Evolutionary conservation across 352 stramenopile species (phyloP).

Genomic region (Aphanomyces euteiches): DNA sequence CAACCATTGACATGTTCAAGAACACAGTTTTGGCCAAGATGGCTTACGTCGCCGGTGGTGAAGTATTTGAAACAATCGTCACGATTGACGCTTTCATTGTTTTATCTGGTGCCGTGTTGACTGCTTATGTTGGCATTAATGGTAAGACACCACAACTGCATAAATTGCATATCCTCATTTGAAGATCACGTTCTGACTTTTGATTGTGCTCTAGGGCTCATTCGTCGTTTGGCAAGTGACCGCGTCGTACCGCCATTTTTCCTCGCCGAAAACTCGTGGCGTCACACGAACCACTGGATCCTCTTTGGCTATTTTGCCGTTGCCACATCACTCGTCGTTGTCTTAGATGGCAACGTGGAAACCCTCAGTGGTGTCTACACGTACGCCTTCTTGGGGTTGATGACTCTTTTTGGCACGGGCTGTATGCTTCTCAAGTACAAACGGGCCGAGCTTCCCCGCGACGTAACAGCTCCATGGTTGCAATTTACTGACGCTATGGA

Average conservation of each 20-base stretch:
- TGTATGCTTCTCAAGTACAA: conserved; percentile 96
- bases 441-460: conserved; percentile 81
- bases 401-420: conserved; percentile 91
- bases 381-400: conserved; percentile 93
- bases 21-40: conserved; percentile 90
- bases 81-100: conserved; percentile 93
- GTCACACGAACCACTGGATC: conserved; percentile 90
- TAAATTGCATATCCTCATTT: background rate
- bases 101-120: conserved; percentile 90
- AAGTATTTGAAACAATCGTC: conserved; percentile 72
- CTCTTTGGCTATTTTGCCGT: conserved; percentile 89
- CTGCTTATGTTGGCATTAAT: conserved; percentile 91
- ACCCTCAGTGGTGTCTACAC: conserved; percentile 93
- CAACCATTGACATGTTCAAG: conserved; percentile 77
- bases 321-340: conserved; percentile 82
- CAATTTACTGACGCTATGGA: background rate
- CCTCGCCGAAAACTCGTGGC: conserved; percentile 72
- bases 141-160: conserved; percentile 32
- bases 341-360: conserved; percentile 88
- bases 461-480: conserved; percentile 79
- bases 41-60: conserved; percentile 72
- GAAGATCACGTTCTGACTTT: background rate
- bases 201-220: conserved; percentile 42
- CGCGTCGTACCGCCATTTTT: conserved; percentile 79
- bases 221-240: conserved; percentile 89